A percentile compares a stretch with the other conserved stretches of the same genome.
Evolutionary conservation across 257 asterid species (phyloP).

Genomic region (Primulina tabacum): DNA sequence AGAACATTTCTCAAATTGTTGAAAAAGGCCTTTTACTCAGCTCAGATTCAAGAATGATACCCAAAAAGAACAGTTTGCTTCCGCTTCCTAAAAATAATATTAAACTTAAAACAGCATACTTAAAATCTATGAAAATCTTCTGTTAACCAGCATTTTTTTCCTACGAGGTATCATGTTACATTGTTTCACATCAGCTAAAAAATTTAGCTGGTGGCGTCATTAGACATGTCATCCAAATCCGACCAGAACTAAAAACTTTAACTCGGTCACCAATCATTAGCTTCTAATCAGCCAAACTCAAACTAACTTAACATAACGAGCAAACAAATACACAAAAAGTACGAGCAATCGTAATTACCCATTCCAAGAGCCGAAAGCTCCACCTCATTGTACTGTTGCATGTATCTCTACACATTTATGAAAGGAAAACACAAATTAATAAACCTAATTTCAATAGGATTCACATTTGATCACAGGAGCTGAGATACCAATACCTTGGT

Average conservation of each 20-base stretch:
- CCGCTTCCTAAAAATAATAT: not conserved
- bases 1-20: not conserved
- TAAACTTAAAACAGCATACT: too few relatives aligned
- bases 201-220: not conserved
- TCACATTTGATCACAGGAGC: not conserved
- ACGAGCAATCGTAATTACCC: slow-evolving; percentile 47
- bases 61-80: too few relatives aligned
- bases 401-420: slow-evolving; percentile 50
- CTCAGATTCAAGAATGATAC: not conserved
- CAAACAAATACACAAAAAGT: not conserved
- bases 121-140: not conserved
- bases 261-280: slow-evolving; percentile 1
- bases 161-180: not conserved
- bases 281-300: not conserved
- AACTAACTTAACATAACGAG: not conserved
- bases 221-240: not conserved
- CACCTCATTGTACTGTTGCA: slow-evolving; percentile 77
- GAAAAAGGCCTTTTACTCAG: not conserved
- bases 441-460: not conserved
- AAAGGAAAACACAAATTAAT: slow-evolving; percentile 18
- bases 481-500: slow-evolving; percentile 47
- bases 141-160: not conserved
- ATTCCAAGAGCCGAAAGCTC: slow-evolving; percentile 92
- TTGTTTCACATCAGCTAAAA: not conserved
- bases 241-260: not conserved